Evolutionary conservation across 805 yeast species (phyloP).

Genomic region (Komagataella ulmi): DNA sequence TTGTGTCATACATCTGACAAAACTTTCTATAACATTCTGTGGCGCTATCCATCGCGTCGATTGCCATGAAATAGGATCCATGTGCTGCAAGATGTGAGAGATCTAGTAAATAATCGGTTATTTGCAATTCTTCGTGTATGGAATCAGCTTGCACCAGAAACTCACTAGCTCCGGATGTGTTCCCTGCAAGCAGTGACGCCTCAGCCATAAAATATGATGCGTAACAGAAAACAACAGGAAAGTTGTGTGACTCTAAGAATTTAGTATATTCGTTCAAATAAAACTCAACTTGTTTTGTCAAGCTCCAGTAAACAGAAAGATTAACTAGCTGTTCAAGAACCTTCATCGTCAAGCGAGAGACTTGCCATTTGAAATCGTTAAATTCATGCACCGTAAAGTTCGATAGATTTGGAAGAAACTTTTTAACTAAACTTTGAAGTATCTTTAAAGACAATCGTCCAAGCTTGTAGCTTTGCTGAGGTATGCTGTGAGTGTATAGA

Average conservation of each 20-base stretch:
- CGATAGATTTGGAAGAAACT: background rate
- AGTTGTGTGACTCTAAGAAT: slow-evolving; percentile 8
- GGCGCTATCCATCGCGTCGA: slow-evolving; percentile 4
- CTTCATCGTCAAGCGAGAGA: slow-evolving; percentile 12
- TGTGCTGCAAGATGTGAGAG: slow-evolving; percentile 6
- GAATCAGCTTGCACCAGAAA: slow-evolving; percentile 4
- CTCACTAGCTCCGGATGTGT: slow-evolving; percentile 5
- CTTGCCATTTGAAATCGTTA: background rate
- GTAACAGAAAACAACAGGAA: slow-evolving; percentile 11
- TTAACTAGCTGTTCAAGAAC: slow-evolving; percentile 27
- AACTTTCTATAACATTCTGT: background rate
- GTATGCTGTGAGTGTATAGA: background rate
- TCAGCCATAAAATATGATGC: slow-evolving; percentile 10
- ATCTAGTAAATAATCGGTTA: slow-evolving; percentile 7
- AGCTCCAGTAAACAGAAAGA: slow-evolving; percentile 32
- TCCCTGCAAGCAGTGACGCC: slow-evolving; percentile 9
- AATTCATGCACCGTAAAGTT: background rate
- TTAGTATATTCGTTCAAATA: slow-evolving; percentile 25
- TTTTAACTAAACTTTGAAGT: background rate
- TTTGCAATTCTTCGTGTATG: slow-evolving; percentile 4
- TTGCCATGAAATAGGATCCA: slow-evolving; percentile 8
- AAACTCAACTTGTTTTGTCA: slow-evolving; percentile 43
- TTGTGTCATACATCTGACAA: background rate
- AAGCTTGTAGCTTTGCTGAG: background rate
- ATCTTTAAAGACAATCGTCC: background rate